Evolutionary conservation across 1,139 yeast species (phyloP).

Genomic region (Suhomyces bokatorum): DNA sequence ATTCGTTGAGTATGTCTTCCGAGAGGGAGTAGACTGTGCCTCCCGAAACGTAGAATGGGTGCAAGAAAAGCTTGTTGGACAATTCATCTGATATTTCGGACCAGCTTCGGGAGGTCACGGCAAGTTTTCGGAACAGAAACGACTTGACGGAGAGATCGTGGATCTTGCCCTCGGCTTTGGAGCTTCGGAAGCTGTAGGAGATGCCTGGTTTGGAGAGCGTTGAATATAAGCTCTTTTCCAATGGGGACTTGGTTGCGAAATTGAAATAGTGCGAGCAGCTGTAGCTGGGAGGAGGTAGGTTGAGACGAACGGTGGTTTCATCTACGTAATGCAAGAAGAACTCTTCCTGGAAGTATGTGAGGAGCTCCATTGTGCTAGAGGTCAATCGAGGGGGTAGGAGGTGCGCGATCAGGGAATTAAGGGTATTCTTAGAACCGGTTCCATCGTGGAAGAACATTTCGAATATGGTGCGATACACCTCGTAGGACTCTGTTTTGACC

Average conservation of each 20-base stretch:
- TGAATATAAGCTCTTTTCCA: constrained; percentile 9
- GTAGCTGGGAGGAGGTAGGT: background rate
- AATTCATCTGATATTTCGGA: constrained; percentile 8
- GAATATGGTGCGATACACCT: constrained; percentile 4
- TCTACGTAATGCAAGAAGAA: constrained; percentile 11
- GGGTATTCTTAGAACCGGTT: background rate
- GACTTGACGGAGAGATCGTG: constrained; percentile 10
- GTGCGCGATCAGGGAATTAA: constrained; percentile 2
- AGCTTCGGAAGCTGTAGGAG: background rate
- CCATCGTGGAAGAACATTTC: constrained; percentile 2
- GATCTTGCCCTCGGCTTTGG: background rate
- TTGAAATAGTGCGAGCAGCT: background rate
- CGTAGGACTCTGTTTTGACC: constrained; percentile 2
- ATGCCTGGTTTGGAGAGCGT: constrained; percentile 8
- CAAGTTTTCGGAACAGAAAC: constrained; percentile 3
- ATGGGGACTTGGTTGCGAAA: constrained; percentile 8
- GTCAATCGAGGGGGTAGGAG: constrained; percentile 5
- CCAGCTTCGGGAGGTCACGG: constrained; percentile 5
- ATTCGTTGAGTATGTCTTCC: constrained; percentile 8
- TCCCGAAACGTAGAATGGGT: constrained; percentile 10
- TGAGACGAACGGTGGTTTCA: constrained; percentile 1
- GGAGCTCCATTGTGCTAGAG: constrained; percentile 1
- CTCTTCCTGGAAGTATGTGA: constrained; percentile 11
- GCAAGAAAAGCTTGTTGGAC: constrained; percentile 12
- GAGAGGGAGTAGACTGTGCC: constrained; percentile 13